Percentiles rank a stretch among this genome's conserved stretches.
Conservation (phyloP, 2,329 filamentous ascomycete species). For the Xylaria multiplex region DNA sequence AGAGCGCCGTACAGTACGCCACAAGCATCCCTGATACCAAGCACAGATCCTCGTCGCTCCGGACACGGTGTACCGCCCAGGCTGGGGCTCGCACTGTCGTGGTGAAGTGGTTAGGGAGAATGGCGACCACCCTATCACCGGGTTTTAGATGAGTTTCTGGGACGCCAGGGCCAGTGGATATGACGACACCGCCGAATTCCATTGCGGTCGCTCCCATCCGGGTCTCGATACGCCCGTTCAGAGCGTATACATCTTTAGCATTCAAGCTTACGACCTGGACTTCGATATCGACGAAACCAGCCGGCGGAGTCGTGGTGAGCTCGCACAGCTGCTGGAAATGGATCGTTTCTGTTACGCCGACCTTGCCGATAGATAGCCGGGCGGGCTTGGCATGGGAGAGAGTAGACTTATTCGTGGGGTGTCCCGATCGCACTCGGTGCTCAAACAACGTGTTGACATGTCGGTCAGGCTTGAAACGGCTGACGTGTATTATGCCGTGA, state of each 20-base stretch:
- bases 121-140: conserved; percentile 46
- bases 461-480: conserved; percentile 37
- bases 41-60: conserved; percentile 36
- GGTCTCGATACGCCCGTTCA: conserved; percentile 45
- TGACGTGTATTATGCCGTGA: conserved; percentile 31
- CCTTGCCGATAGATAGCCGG: conserved; percentile 21
- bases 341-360: conserved; percentile 33
- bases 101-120: conserved; percentile 40
- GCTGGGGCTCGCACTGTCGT: conserved; percentile 44
- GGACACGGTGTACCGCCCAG: conserved; percentile 41
- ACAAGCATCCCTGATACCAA: conserved; percentile 40
- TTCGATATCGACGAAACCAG: conserved; percentile 18
- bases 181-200: conserved; percentile 47
- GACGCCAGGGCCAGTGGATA: conserved; percentile 35
- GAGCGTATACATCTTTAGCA: conserved; percentile 43
- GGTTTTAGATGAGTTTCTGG: conserved; percentile 33
- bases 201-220: conserved; percentile 26
- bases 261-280: conserved; percentile 38
- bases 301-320: neutral
- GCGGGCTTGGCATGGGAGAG: conserved; percentile 28
- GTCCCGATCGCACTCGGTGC: conserved; percentile 5
- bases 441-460: conserved; percentile 37
- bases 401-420: too few relatives aligned
- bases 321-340: conserved; percentile 35
- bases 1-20: conserved; percentile 48